phyloP scores from a whole-genome alignment of 345 rosid genomes.

The Linum usitatissimum region DNA sequence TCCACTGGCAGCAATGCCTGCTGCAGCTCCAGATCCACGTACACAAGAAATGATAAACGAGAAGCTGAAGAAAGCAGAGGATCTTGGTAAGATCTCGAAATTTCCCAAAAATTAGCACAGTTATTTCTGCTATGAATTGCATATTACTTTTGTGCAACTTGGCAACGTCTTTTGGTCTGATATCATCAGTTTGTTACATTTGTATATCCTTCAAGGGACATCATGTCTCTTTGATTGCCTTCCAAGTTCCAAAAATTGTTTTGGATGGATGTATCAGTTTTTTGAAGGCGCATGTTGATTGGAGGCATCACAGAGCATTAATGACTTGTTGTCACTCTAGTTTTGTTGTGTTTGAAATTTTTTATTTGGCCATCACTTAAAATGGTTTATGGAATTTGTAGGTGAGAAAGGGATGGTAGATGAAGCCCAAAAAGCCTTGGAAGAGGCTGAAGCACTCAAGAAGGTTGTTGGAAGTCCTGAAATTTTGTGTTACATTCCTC shows the following conservation, averaged over 20 bases:
- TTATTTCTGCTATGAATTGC: background rate
- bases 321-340: background rate
- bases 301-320: background rate
- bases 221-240: background rate
- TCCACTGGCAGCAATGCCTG: slow-evolving; percentile 55
- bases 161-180: background rate
- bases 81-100: slow-evolving; percentile 52
- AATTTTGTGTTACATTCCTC: background rate
- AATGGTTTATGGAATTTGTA: slow-evolving; percentile 8
- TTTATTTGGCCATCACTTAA: background rate
- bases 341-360: background rate
- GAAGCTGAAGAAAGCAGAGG: slow-evolving; percentile 96
- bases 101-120: background rate
- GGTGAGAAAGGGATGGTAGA: slow-evolving; percentile 99
- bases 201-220: background rate
- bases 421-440: slow-evolving; percentile 95
- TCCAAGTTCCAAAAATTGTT: background rate
- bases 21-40: slow-evolving; percentile 70
- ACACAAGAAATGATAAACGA: slow-evolving; percentile 98
- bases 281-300: background rate
- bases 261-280: background rate
- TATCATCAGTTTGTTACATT: background rate
- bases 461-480: slow-evolving; percentile 56
- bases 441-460: slow-evolving; percentile 98
- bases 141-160: background rate